Evolutionary conservation across 2,329 filamentous ascomycete genomes (phyloP).

Genomic region (Microcyclospora pomicola): DNA sequence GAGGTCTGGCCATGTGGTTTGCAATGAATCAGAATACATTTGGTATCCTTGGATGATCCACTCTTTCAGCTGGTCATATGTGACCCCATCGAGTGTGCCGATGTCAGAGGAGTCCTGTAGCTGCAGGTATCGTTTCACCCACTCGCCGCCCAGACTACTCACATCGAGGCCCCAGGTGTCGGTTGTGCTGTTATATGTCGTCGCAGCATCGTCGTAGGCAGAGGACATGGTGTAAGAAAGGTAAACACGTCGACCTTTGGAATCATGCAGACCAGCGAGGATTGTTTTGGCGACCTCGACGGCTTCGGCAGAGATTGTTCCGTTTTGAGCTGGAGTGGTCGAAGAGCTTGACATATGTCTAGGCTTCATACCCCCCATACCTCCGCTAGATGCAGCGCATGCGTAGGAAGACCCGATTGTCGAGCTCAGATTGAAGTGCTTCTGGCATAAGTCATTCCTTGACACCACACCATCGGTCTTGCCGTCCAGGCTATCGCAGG

Average conservation of each 20-base stretch:
- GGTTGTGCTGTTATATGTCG: conserved; percentile 23
- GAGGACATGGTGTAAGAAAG: conserved; percentile 23
- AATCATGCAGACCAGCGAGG: conserved; percentile 28
- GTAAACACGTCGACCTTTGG: conserved; percentile 28
- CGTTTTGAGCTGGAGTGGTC: conserved; percentile 23
- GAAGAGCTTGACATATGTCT: background rate
- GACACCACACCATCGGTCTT: conserved; percentile 40
- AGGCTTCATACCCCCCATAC: conserved; percentile 2
- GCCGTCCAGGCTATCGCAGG: conserved; percentile 44
- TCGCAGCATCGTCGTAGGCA: conserved; percentile 22
- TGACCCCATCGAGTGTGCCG: conserved; percentile 32
- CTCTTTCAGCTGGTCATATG: conserved; percentile 43
- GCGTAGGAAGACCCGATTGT: conserved; percentile 35
- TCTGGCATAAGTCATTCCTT: conserved; percentile 34
- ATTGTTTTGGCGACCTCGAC: conserved; percentile 23
- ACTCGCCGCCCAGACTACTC: conserved; percentile 26
- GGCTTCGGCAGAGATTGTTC: conserved; percentile 21
- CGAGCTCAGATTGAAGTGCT: conserved; percentile 33
- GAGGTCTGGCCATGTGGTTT: conserved; percentile 42
- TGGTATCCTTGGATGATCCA: conserved; percentile 40
- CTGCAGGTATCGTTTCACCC: conserved; percentile 30
- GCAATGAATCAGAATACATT: conserved; percentile 37
- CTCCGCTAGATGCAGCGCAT: conserved; percentile 23
- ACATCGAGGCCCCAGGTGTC: conserved; percentile 22
- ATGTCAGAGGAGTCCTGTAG: conserved; percentile 28